Base-by-base conservation (phyloP, 805 yeast genomes). In the Sugiyamaella qingdaonensis region DNA sequence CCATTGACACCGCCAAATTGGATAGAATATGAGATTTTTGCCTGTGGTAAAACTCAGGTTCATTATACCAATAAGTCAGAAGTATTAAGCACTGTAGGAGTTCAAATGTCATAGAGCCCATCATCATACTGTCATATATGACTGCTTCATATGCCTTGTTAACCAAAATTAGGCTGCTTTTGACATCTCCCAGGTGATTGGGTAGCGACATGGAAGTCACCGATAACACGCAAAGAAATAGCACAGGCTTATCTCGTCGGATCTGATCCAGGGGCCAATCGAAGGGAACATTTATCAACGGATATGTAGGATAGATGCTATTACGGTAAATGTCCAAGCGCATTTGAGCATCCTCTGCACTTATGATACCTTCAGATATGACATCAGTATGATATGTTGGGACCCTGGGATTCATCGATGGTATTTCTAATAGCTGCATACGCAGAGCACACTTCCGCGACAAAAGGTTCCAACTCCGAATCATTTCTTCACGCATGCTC, bases 1-100 rank as follows among this genome's bases (percentile, higher is more conserved):
- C 77, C 68, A 90, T 73, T 2, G 85, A 74, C 11, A 84, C 80
- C 49, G 90, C 81, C 19, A 88, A 71, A 11, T 80, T 73, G 51
- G 81, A 80, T 57, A 88, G 76, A 49, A 88, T 72, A 64, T 87
- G 94, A 58, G 84, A 83, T 46, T 95, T 79, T 53, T 95, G 80
- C 60, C 86, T 86, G 58, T 83, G 86, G 58, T 87, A 86, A 60
- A 87, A 73, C 67, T 88, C 96, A 0, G 96, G 87, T 2, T 88
- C 79, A 58, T 86, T 87, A 64, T 88, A 89, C 96, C 96, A 90
- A 29, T 84, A 67, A 24, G 86, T 78, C 49, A 86, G 71, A 4
- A 87, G 62, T 16, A 86, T 64, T 48, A 86, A 70, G 16, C 84
- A 71, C 64, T 84, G 83, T 37, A 89, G 70, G 35, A 88, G 68